Evolutionary conservation across 306 rosid species (phyloP).

Genomic region (Vigna hirtella): DNA sequence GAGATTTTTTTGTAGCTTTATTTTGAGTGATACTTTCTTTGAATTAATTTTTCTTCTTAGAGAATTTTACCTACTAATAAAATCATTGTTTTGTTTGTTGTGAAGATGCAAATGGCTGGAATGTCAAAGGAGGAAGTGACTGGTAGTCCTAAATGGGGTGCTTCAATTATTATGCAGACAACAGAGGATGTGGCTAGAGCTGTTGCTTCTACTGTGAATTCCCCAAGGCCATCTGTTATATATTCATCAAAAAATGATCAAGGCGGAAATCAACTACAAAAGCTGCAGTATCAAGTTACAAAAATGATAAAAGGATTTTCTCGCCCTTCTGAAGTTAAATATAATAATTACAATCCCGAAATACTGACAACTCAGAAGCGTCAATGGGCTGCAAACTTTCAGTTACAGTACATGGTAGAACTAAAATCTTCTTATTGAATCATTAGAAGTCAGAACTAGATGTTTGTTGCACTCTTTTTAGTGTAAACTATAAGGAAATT

Average conservation of each 20-base stretch:
- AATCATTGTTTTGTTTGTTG: conserved; percentile 29
- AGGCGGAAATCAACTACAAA: conserved; percentile 74
- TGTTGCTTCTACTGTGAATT: conserved; percentile 70
- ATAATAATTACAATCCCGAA: conserved; percentile 84
- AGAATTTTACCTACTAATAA: conserved; percentile 31
- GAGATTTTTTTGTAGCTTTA: conserved; percentile 17
- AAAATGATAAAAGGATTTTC: conserved; percentile 83
- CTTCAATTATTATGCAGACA: conserved; percentile 77
- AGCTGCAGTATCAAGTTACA: conserved; percentile 71
- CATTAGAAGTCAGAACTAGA: neutral
- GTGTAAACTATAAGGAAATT: neutral
- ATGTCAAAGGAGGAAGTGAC: conserved; percentile 73
- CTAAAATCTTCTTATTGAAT: conserved; percentile 8
- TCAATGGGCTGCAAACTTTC: conserved; percentile 91
- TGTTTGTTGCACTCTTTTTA: conserved; percentile 19
- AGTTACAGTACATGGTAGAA: conserved; percentile 70
- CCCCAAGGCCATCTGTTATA: conserved; percentile 84
- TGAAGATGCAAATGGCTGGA: conserved; percentile 49
- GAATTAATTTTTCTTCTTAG: conserved; percentile 30
- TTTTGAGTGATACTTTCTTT: conserved; percentile 23
- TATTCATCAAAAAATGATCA: conserved; percentile 74
- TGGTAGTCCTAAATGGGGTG: conserved; percentile 84
- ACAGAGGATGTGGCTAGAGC: conserved; percentile 88
- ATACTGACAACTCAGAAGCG: conserved; percentile 93
- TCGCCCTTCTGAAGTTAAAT: conserved; percentile 68